Evolutionary conservation across 164 flowering plant species (phyloP), one percentile per base, ranked within the genome.

Genomic region (Vitis cinerea): DNA sequence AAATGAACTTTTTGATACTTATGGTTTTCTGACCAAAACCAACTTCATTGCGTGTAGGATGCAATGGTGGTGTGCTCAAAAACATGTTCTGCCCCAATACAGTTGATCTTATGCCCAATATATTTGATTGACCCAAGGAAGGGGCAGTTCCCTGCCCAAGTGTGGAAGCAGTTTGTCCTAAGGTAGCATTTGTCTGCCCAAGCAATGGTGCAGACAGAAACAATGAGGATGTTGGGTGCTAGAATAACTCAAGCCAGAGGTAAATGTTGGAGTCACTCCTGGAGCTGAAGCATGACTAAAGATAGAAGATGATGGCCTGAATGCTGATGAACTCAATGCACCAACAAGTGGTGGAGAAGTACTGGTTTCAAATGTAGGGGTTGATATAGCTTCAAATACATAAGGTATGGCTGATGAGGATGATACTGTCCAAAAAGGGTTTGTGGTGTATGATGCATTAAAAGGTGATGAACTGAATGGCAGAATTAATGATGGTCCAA

Each of bases 181-280:
- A 88, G 65, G 74, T 67, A 66, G 86, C 66, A 65, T 78, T 77
- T 10, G 87, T 81, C 78, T 85, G 94, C n/a, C 85, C 89, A 75
- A 89, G 67, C 63, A 92, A 59, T 72, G 96, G 84, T 61, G 83
- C 57, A 23, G 97, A 83, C 78, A 78, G 87, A 77, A 96, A 96
- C 30, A 87, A 67, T 11, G 87, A 83, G 31, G 97, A 82, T 65
- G 94, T 64, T 90, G 97, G n/a, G 91, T 86, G 77, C 75, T 86
- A 48, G 81, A 83, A 80, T 88, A 88, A 60, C 48, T 81, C 64
- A 81, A 56, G 72, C 89, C 81, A 67, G 86, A 56, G 57, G 80
- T 78, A 85, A 88, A 89, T 74, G 86, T 14, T 47, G 90, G 49
- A 63, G 80, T 49, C 63, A 86, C 61, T 69, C 78, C 88, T 60